These are phyloP conservation scores for Rhytidiadelphus loreus DNA, from an alignment of 225 moss, liverwort and hornwort species.

Conservation along the genomic window DNA sequence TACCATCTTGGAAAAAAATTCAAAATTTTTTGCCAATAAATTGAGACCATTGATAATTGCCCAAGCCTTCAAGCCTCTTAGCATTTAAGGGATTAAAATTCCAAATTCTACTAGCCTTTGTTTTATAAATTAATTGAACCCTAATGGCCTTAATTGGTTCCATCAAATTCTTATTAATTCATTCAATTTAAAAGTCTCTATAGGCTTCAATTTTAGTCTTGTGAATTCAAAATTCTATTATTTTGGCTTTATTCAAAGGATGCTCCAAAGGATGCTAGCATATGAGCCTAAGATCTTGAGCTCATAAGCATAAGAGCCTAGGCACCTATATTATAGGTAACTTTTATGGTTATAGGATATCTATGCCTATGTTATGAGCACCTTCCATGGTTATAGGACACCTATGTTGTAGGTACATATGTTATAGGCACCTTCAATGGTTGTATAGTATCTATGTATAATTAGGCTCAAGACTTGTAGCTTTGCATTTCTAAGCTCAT, in stretches of 20 bases:
- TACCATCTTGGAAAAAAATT: too few species aligned
- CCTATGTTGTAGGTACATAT: too few species aligned
- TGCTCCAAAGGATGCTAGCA: rapidly evolving
- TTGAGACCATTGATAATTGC: neutral
- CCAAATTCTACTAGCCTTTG: neutral
- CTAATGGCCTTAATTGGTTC: neutral
- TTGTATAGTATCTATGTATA: too few species aligned
- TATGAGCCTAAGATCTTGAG: too few species aligned
- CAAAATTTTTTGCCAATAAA: neutral
- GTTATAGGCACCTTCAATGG: too few species aligned
- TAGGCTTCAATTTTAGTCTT: neutral
- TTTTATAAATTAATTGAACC: neutral
- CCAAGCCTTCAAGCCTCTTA: rapidly evolving
- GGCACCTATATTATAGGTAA: too few species aligned
- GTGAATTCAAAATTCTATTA: neutral
- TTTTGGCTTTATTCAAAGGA: neutral
- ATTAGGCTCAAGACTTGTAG: rapidly evolving
- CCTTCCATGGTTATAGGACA: too few species aligned
- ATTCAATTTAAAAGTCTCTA: neutral
- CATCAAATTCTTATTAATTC: neutral
- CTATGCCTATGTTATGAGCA: too few species aligned
- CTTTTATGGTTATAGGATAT: too few species aligned
- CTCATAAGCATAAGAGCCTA: too few species aligned
- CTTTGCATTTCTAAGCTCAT: too few species aligned
- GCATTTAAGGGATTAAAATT: neutral